Evolutionary conservation across 2,329 filamentous ascomycete genomes (phyloP).

Genomic region (Zymoseptoria passerinii): DNA sequence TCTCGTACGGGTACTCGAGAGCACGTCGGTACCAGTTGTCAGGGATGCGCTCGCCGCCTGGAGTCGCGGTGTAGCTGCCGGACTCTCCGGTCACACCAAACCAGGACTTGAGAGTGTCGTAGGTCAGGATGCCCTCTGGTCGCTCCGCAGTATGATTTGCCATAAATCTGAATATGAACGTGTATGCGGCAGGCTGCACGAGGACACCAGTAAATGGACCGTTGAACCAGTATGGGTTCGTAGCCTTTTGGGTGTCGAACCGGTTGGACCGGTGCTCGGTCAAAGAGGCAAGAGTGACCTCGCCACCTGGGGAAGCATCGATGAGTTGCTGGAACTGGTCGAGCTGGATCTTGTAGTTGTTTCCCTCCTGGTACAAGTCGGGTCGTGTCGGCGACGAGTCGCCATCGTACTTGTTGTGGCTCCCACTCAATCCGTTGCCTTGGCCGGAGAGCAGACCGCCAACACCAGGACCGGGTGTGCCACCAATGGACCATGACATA

Average conservation of each 20-base stretch:
- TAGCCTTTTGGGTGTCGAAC: conserved; percentile 5
- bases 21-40: conserved; percentile 27
- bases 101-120: conserved; percentile 17
- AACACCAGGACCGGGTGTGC: conserved; percentile 8
- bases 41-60: conserved; percentile 29
- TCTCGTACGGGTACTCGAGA: conserved; percentile 24
- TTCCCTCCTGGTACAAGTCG: conserved; percentile 26
- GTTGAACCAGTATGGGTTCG: conserved; percentile 4
- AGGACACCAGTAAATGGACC: conserved; percentile 16
- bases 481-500: conserved; percentile 24
- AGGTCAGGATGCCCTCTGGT: conserved; percentile 16
- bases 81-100: conserved; percentile 19
- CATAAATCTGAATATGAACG: conserved; percentile 27
- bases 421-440: conserved; percentile 16
- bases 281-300: conserved; percentile 5
- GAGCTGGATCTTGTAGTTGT: conserved; percentile 21
- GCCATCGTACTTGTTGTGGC: conserved; percentile 19
- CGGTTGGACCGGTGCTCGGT: conserved; percentile 4
- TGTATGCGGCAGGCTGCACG: conserved; percentile 19
- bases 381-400: conserved; percentile 27
- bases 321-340: conserved; percentile 26
- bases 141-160: conserved; percentile 20
- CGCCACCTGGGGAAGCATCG: conserved; percentile 17
- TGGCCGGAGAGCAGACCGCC: conserved; percentile 4
- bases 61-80: conserved; percentile 24